Conservation (phyloP, 31 red algal species). For the Endocladia muricata region DNA sequence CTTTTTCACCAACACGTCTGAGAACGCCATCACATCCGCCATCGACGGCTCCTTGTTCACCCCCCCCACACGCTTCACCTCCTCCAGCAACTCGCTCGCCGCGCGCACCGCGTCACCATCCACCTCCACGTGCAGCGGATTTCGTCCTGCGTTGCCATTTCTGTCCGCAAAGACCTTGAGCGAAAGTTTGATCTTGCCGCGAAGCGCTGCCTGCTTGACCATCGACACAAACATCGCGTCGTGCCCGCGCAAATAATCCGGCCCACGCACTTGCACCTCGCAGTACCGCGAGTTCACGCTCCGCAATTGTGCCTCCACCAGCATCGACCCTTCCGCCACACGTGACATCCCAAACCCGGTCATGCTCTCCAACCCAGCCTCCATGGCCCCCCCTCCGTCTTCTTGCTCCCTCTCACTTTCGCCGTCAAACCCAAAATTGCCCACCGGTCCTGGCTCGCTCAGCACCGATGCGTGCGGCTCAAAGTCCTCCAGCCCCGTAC, state of each 20-base stretch:
- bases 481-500: slow-evolving; percentile 21
- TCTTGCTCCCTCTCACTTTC: no score
- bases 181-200: slow-evolving; percentile 65
- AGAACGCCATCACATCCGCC: slow-evolving; percentile 52
- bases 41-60: slow-evolving; percentile 39
- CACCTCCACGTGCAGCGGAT: slow-evolving; percentile 15
- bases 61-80: slow-evolving; percentile 36
- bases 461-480: neutral
- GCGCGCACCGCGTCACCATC: slow-evolving; percentile 40
- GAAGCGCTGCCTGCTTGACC: slow-evolving; percentile 49
- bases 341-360: slow-evolving; percentile 64
- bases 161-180: slow-evolving; percentile 15
- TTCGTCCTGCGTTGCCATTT: slow-evolving; percentile 5
- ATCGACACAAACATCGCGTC: slow-evolving; percentile 51
- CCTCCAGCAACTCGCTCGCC: slow-evolving; percentile 35
- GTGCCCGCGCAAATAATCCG: slow-evolving; percentile 23
- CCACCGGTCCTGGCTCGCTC: slow-evolving; percentile 5
- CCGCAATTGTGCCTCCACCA: slow-evolving; percentile 56
- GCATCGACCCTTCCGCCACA: slow-evolving; percentile 15
- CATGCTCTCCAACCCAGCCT: slow-evolving; percentile 85
- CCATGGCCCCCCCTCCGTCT: slow-evolving; percentile 6
- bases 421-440: no score
- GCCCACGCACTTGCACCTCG: slow-evolving; percentile 60
- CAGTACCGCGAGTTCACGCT: slow-evolving; percentile 74
- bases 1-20: slow-evolving; percentile 54